Evolutionary conservation across 768 basidiomycete species (phyloP), one percentile per base, ranked within the genome.

Genomic region (Boletus coccyginus): DNA sequence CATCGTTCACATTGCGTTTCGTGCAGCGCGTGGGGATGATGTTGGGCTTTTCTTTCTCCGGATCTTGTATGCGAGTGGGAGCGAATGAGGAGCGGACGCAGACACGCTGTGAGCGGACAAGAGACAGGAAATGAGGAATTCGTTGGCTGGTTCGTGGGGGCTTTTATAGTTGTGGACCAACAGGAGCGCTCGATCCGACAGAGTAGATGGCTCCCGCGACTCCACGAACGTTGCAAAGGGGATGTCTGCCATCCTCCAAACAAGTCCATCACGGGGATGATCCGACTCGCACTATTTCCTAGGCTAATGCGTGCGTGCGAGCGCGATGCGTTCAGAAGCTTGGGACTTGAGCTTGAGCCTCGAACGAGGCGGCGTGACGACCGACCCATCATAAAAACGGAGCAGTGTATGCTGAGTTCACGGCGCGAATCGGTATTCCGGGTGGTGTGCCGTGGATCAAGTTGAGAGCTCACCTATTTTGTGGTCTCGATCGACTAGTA

Each of bases 61-160:
- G 86, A 53, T 83, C 73, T 55, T 87, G 78, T 84, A 87, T 86
- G 66, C 12, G 48, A n/a, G 42, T 0, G 48, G 44, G 38, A 29
- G 45, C 6, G 46, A 19, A 14, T 0, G 41, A 33, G 6, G 42
- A 47, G 43, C 2, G 46, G 58, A 29, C n/a, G 44, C 13, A 40
- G 45, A 46, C 21, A 11, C 19, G 12, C 8, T 19, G 21, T n/a
- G 46, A 32, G 40, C 1, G 46, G 24, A 21, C 21, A 27, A 21
- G 19, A 40, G 39, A 32, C 12, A 31, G 24, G 21, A 4, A 40
- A 45, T 38, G 56, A 21, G 55, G 48, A 10, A 31, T 32, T 31
- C 29, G 24, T 19, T 55, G 47, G 52, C 24, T 44, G 44, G 13
- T 9, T 9, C 12, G 21, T 10, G 55, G 48, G 40, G 48, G 8